Evolutionary conservation across 2,329 filamentous ascomycete species (phyloP).

Genomic region (Tothia fuscella): DNA sequence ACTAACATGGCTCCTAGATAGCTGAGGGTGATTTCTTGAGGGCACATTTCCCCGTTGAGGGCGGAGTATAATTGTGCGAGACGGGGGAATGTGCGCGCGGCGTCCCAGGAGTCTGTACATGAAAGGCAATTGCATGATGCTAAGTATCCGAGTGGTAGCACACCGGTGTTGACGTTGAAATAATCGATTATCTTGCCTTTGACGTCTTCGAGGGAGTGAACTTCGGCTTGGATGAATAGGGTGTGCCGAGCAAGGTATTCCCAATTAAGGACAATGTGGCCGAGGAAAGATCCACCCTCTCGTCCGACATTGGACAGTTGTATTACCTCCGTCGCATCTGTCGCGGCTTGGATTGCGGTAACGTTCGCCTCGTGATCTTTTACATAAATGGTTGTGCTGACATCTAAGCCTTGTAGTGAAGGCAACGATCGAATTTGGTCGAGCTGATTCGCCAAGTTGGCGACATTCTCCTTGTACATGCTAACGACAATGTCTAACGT

Average conservation of each 20-base stretch:
- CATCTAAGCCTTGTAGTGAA: not conserved
- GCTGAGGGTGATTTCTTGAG: not conserved
- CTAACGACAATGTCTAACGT: not conserved
- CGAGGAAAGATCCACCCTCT: slow-evolving; percentile 35
- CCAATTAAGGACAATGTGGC: slow-evolving; percentile 34
- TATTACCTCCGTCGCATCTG: slow-evolving; percentile 18
- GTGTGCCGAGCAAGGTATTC: slow-evolving; percentile 33
- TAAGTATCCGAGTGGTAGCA: not conserved
- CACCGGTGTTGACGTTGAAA: not conserved
- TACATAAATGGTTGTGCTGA: not conserved
- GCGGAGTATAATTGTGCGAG: not conserved
- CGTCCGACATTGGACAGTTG: slow-evolving; percentile 29
- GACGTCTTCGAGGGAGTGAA: slow-evolving; percentile 22
- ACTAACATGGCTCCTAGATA: not conserved
- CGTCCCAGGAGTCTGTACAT: not conserved
- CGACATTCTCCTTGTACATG: not conserved
- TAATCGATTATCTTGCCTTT: not conserved
- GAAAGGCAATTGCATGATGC: not conserved
- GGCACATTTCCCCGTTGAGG: not conserved
- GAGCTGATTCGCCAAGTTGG: not conserved
- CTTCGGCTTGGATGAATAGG: slow-evolving; percentile 35
- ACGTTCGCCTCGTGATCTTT: slow-evolving; percentile 10
- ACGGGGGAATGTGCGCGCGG: not conserved
- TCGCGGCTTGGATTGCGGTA: slow-evolving; percentile 14
- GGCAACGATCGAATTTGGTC: not conserved